A percentile compares a stretch with the other conserved stretches of the same genome.
phyloP scores from a whole-genome alignment of 1,284 basidiomycete genomes.

The Phellopilus nigrolimitatus region DNA sequence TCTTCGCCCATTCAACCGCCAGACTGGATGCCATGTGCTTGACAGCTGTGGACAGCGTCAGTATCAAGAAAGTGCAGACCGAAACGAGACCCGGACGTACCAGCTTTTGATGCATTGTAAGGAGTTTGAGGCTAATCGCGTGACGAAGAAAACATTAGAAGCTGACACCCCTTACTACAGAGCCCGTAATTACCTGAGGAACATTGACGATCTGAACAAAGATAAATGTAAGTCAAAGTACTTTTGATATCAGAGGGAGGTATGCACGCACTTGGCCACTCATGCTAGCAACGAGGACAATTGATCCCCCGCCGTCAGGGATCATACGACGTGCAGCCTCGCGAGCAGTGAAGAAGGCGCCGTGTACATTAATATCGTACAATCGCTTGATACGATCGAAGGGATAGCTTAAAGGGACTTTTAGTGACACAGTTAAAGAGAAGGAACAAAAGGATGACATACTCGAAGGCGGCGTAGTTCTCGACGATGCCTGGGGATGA shows the following conservation, averaged over 20 bases:
- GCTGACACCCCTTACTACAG: neutral
- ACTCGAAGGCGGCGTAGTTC: conserved; percentile 89
- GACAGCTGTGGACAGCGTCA: conserved; percentile 48
- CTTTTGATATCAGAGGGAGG: neutral
- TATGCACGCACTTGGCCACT: conserved; percentile 66
- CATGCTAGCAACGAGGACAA: conserved; percentile 90
- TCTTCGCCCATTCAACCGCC: conserved; percentile 88
- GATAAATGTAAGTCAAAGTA: neutral
- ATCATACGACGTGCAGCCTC: conserved; percentile 86
- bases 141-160: neutral
- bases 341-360: conserved; percentile 88
- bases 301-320: conserved; percentile 70
- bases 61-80: conserved; percentile 1
- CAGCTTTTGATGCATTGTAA: conserved; percentile 93
- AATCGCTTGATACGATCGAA: conserved; percentile 77
- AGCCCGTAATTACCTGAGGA: conserved; percentile 50
- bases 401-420: conserved; percentile 57
- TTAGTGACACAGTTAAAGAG: neutral
- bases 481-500: conserved; percentile 78
- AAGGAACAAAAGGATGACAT: conserved; percentile 26
- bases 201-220: conserved; percentile 72
- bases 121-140: conserved; percentile 78
- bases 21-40: conserved; percentile 85
- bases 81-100: conserved; percentile 34
- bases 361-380: conserved; percentile 92